Evolutionary conservation across 495 filamentous ascomycete genomes (phyloP).

Genomic region (Cercophora scortea): DNA sequence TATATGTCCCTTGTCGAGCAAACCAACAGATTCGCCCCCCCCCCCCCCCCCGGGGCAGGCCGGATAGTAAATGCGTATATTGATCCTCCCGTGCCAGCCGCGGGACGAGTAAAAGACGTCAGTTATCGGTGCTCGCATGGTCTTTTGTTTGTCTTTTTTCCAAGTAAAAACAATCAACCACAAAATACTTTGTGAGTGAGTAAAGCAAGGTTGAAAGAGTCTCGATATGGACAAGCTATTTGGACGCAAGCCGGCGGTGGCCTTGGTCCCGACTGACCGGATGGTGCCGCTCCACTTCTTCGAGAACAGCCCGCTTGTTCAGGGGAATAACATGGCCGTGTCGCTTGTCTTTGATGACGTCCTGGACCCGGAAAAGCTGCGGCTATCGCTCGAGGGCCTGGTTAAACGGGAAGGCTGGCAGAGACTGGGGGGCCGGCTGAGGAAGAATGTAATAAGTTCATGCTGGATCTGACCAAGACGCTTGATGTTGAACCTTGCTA

Average conservation of each 20-base stretch:
- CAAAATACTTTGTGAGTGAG: no score
- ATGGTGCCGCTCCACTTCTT: conserved; percentile 30
- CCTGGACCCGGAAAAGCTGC: conserved; percentile 32
- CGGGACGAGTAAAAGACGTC: no score
- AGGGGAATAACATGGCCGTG: conserved; percentile 28
- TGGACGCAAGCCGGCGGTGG: conserved; percentile 6
- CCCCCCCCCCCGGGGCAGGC: no score
- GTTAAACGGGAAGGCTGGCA: conserved; percentile 30
- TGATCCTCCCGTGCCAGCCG: no score
- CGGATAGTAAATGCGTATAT: no score
- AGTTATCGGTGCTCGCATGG: no score
- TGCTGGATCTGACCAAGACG: no score
- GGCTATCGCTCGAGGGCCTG: conserved; percentile 22
- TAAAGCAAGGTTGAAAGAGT: no score
- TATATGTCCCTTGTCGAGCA: no score
- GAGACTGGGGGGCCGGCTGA: conserved; percentile 32
- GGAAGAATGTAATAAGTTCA: conserved; percentile 14
- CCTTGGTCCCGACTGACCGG: conserved; percentile 23
- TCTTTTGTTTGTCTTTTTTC: no score
- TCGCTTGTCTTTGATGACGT: conserved; percentile 41
- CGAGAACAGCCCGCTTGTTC: conserved; percentile 28
- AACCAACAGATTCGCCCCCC: no score
- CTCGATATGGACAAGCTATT: conserved; percentile 10
- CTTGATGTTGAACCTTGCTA: neutral
- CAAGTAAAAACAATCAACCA: no score